Conservation (phyloP, 2,329 filamentous ascomycete species). For the Penicillium brasilianum region DNA sequence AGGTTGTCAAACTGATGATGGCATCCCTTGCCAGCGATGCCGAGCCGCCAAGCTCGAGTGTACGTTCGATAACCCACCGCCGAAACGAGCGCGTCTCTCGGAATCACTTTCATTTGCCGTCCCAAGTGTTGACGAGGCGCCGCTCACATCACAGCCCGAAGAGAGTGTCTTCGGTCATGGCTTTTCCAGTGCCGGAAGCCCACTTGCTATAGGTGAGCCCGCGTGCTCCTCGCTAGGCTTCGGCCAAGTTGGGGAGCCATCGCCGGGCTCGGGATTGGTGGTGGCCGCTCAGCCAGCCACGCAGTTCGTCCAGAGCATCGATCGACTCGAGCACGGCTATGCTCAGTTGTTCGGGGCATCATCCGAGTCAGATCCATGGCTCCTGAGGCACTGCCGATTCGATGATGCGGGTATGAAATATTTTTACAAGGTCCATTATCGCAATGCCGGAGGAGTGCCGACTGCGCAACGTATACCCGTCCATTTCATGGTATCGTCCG, state of each 20-base stretch:
- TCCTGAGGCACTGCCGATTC: conserved; percentile 44
- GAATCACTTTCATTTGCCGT: conserved; percentile 16
- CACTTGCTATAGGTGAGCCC: conserved; percentile 12
- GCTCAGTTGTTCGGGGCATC: conserved; percentile 41
- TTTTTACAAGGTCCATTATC: conserved; percentile 44
- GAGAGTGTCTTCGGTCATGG: conserved; percentile 4
- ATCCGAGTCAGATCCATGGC: conserved; percentile 44
- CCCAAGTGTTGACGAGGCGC: conserved; percentile 13
- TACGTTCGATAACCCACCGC: conserved; percentile 33
- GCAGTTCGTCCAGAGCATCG: conserved; percentile 37
- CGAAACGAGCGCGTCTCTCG: conserved; percentile 28
- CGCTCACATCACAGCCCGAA: conserved; percentile 7
- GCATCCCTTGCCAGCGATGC: conserved; percentile 34
- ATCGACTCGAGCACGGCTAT: conserved; percentile 37
- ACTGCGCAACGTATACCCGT: conserved; percentile 42
- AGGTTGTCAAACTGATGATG: conserved; percentile 34
- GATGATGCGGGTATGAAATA: conserved; percentile 43
- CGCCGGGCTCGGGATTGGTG: conserved; percentile 28
- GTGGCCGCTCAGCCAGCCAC: conserved; percentile 26
- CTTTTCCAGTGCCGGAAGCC: conserved; percentile 5
- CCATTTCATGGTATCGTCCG: conserved; percentile 26
- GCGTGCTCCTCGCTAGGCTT: conserved; percentile 22
- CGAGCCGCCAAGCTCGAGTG: conserved; percentile 32
- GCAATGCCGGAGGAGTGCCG: conserved; percentile 46
- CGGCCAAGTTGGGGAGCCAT: conserved; percentile 18